Evolutionary conservation across 2,329 filamentous ascomycete species (phyloP).

Genomic region (Diaporthe capsici): DNA sequence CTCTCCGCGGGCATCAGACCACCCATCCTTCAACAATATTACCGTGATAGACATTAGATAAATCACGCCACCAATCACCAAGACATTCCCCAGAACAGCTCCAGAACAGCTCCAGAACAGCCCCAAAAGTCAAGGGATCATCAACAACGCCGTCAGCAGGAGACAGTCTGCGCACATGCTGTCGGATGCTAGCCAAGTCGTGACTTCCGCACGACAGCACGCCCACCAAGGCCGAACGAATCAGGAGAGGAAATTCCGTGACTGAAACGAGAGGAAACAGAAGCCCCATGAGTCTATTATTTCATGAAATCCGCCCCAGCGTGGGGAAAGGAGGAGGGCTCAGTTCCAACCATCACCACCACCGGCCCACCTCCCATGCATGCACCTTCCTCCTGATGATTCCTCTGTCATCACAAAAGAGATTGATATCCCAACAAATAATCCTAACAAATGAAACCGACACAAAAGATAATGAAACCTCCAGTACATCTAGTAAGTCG

Average conservation of each 20-base stretch:
- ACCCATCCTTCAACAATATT: background rate
- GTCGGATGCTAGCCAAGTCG: too few relatives aligned
- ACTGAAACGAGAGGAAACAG: constrained; percentile 18
- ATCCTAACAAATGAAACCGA: constrained; percentile 24
- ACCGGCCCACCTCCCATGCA: background rate
- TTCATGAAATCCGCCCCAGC: constrained; percentile 14
- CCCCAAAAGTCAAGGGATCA: background rate
- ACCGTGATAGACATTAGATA: constrained; percentile 20
- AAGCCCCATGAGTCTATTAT: constrained; percentile 27
- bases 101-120: background rate
- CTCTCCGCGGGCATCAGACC: background rate
- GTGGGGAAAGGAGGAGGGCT: background rate
- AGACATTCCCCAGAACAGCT: background rate
- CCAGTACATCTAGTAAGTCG: constrained; percentile 28
- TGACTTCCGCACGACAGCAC: background rate
- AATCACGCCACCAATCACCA: background rate
- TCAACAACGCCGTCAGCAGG: background rate
- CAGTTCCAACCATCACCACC: background rate
- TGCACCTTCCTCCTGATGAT: constrained; percentile 11
- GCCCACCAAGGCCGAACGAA: background rate
- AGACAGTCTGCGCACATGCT: background rate
- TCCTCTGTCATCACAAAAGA: background rate
- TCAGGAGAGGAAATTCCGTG: background rate
- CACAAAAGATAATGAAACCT: constrained; percentile 11
- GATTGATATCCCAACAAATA: constrained; percentile 14